These are phyloP conservation scores for Apophysomyces trapeziformis DNA, from an alignment of 371 early-diverging fungal genomes.

Conservation along the genomic window DNA sequence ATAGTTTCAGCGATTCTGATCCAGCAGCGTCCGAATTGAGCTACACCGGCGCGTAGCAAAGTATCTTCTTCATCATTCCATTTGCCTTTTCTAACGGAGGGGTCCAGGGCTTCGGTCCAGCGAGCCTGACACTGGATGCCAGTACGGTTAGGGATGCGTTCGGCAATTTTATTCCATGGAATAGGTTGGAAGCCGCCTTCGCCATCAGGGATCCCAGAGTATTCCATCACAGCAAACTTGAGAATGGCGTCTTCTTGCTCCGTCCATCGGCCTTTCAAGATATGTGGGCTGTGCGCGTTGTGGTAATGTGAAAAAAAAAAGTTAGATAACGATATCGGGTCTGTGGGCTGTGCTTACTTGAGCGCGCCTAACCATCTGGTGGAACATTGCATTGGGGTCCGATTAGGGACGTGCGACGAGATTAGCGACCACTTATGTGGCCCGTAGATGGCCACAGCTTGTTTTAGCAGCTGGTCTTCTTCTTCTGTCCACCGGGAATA, in stretches of 20 bases:
- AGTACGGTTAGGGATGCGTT: constrained; percentile 62
- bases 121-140: constrained; percentile 78
- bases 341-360: constrained; percentile 39
- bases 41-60: constrained; percentile 56
- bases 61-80: constrained; percentile 72
- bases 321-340: not conserved
- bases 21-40: constrained; percentile 65
- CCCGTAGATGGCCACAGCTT: constrained; percentile 52
- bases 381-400: constrained; percentile 73
- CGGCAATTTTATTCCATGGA: constrained; percentile 67
- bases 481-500: constrained; percentile 56
- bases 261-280: constrained; percentile 73
- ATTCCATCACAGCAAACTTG: constrained; percentile 50
- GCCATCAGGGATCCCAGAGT: constrained; percentile 45
- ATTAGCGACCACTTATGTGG: constrained; percentile 69
- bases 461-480: constrained; percentile 49
- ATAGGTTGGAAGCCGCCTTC: constrained; percentile 58
- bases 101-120: constrained; percentile 78
- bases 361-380: constrained; percentile 71
- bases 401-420: constrained; percentile 63
- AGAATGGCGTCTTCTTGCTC: constrained; percentile 64
- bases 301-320: too few relatives aligned
- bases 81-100: constrained; percentile 67
- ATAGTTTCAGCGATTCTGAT: constrained; percentile 73
- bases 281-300: constrained; percentile 49